Percentiles rank a stretch among this genome's conserved stretches.
Conservation (phyloP, 2,329 filamentous ascomycete genomes). For the Fusarium mangiferae region DNA sequence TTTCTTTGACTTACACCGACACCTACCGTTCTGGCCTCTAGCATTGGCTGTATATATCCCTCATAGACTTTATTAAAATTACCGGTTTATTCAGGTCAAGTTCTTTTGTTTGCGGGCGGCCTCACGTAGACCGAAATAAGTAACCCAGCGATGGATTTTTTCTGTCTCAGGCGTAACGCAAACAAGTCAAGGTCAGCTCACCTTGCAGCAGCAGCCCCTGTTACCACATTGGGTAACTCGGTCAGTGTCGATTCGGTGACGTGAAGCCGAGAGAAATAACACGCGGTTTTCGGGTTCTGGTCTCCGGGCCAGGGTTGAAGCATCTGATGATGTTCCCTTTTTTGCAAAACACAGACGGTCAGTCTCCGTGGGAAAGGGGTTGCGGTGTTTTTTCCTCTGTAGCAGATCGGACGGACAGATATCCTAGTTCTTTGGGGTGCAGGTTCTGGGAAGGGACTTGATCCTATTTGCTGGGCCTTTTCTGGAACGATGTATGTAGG, state of each 20-base stretch:
- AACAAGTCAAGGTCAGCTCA: conserved; percentile 28
- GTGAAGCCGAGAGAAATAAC: conserved; percentile 25
- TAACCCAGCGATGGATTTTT: neutral
- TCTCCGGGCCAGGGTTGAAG: conserved; percentile 19
- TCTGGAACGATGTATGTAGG: conserved; percentile 10
- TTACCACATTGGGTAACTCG: conserved; percentile 17
- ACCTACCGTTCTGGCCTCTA: conserved; percentile 14
- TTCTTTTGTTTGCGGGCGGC: conserved; percentile 13
- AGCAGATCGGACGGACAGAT: conserved; percentile 14
- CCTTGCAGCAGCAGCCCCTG: conserved; percentile 1
- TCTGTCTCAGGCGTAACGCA: neutral
- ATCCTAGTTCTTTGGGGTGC: conserved; percentile 22
- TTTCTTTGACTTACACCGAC: conserved; percentile 24
- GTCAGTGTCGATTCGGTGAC: conserved; percentile 24
- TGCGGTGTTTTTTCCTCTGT: conserved; percentile 1
- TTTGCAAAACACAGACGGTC: neutral
- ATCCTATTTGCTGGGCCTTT: conserved; percentile 25
- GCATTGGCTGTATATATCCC: conserved; percentile 33
- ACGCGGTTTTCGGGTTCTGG: conserved; percentile 31
- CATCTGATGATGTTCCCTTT: conserved; percentile 19
- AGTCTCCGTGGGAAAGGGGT: neutral
- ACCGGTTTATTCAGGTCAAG: neutral
- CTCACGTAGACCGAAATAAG: conserved; percentile 8
- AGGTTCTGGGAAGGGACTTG: neutral
- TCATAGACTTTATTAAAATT: conserved; percentile 6